Conservation (phyloP, 2,329 filamentous ascomycete species). For the Incumbomyces delicatus region DNA sequence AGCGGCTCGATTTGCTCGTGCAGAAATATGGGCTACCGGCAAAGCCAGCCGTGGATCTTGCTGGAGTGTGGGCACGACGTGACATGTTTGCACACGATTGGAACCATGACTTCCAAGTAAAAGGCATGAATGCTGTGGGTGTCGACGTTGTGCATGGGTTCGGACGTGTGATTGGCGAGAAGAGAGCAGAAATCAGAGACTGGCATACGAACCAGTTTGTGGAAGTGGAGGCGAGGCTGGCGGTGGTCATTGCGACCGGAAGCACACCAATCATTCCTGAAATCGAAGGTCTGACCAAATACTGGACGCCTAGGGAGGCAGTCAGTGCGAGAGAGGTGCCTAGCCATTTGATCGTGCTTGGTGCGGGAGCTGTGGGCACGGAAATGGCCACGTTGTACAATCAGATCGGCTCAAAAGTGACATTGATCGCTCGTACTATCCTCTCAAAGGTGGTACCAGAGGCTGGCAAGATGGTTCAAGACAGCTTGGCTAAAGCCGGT, state of each 20-base stretch:
- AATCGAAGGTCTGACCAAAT: constrained; percentile 2
- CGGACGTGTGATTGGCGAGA: constrained; percentile 5
- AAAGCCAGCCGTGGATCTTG: constrained; percentile 6
- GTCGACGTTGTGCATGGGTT: constrained; percentile 7
- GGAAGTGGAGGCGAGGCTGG: constrained; percentile 4
- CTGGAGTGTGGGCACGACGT: constrained; percentile 6
- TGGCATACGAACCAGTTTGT: constrained; percentile 5
- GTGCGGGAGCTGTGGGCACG: constrained; percentile 8
- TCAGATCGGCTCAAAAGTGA: constrained; percentile 9
- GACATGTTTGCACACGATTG: constrained; percentile 9
- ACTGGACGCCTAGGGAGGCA: constrained; percentile 11
- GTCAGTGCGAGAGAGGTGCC: constrained; percentile 5
- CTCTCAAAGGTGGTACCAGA: not conserved
- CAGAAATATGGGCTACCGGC: constrained; percentile 2
- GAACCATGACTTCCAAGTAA: constrained; percentile 7
- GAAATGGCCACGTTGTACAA: constrained; percentile 10
- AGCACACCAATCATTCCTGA: constrained; percentile 8
- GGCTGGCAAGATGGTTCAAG: no score
- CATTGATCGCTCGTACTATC: not conserved
- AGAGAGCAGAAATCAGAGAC: not conserved
- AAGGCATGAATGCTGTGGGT: constrained; percentile 2
- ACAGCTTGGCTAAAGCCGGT: no score
- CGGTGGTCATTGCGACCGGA: constrained; percentile 9
- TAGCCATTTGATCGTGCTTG: constrained; percentile 10
- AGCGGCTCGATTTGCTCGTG: constrained; percentile 5